Evolutionary conservation across 176 grass and related monocot species (phyloP).

Genomic region (Aegilops bicornis): DNA sequence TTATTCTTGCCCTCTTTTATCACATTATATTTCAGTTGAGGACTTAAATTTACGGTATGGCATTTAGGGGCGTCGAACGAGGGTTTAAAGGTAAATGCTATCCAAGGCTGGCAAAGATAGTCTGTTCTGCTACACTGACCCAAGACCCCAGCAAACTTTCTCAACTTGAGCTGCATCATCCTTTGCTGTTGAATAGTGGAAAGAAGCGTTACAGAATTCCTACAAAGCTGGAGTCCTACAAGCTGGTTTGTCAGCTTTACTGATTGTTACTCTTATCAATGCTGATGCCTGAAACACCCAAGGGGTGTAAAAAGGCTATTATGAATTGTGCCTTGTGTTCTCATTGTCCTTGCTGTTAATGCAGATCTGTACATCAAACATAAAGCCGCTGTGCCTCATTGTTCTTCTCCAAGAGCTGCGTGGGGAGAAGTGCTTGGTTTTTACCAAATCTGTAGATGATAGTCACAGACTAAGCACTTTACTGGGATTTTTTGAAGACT

Average conservation of each 20-base stretch:
- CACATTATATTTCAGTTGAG: not conserved
- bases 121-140: constrained; percentile 90
- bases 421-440: constrained; percentile 85
- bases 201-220: constrained; percentile 85
- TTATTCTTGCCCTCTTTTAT: not conserved
- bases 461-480: constrained; percentile 89
- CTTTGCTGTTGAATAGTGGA: constrained; percentile 86
- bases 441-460: constrained; percentile 89
- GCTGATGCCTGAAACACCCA: no score
- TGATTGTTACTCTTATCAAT: not conserved
- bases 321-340: not conserved
- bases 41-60: constrained; percentile 25
- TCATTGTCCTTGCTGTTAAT: constrained; percentile 24
- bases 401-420: constrained; percentile 69
- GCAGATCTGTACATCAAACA: constrained; percentile 88
- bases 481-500: constrained; percentile 70
- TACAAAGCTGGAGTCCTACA: constrained; percentile 66
- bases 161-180: constrained; percentile 87
- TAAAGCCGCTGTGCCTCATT: constrained; percentile 82
- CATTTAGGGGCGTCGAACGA: constrained; percentile 65
- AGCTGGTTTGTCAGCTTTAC: constrained; percentile 56
- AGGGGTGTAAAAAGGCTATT: constrained; percentile 3
- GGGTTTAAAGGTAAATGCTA: constrained; percentile 85
- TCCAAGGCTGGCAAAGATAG: constrained; percentile 79
- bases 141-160: constrained; percentile 99